Base-by-base conservation (phyloP, 331 rosid genomes). In the Erythrophleum ivorense region DNA sequence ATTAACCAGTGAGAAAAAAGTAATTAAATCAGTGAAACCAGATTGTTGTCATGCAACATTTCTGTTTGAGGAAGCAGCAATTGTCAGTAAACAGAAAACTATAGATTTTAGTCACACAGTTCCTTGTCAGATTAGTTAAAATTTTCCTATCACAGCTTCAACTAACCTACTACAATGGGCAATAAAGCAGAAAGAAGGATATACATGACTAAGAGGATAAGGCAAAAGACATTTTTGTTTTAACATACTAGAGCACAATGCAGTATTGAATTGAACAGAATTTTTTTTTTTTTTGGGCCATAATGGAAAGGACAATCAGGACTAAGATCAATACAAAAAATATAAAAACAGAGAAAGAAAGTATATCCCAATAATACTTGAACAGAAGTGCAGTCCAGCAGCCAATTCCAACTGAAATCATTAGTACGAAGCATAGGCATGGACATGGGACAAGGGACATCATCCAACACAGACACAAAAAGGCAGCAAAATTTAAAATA, bases 161-260 rank as follows among this genome's bases (percentile, higher is more conserved):
- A 45, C 24, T 45, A 12, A 38, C 9, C 75, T 38, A 64, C 63
- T 15, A 50, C 11, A 52, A 16, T 24, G 19, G 38, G 73, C 49
- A 48, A 36, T n/a, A 49, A 64, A 54, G 59, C 74, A 77, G 60
- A 77, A 77, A 71, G 59, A 71, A 77, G 36, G 64, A 49, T 36
- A 13, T 48, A 70, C 75, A 29, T 24, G 58, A 46, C 76, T 49
- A 3, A 49, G 45, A 24, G 8, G 24, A 71, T 12, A 48, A 12
- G 5, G 49, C 50, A 9, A 66, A 66, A 70, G 31, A 21, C 19
- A 45, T 3, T 21, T 58, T 21, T 58, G 34, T 58, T 58, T 59
- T 11, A n/a, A 18, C 14, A 71, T 49, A 29, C 14, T 71, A 49
- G 76, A 71, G 76, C 36, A 52, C 49, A 73, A 49, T 3, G 34